Evolutionary conservation across 2,329 filamentous ascomycete species (phyloP), one percentile per base, ranked within the genome.

Genomic region (Hymenoscyphus fraxineus): DNA sequence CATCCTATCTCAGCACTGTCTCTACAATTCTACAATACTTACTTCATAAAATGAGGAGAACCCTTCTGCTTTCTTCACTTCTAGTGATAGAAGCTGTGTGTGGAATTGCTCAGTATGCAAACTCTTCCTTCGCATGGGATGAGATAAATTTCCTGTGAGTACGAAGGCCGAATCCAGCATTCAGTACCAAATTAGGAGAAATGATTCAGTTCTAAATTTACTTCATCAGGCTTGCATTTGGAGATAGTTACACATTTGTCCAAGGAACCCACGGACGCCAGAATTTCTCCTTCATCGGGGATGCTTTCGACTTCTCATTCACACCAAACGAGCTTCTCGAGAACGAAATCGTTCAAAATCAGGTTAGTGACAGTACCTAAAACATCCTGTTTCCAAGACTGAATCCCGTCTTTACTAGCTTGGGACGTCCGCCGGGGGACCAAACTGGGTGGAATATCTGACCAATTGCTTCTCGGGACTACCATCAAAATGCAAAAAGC

Each of bases 221-320:
- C 6, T 27, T 12, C 19, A 19, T 39, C 27, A 79, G 78, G 1
- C 72, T 83, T 40, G 79, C 80, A 3, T 83, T 83, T 61, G 81
- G 81, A 2, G 80, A 83, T 64, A 82, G 79, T 0, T 83, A 82
- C 67, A 82, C 82, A 1, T 86, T 79, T 63, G 77, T 84, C 0
- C 82, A 85, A 75, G 83, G 83, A 10, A 81, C 80, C 0, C 72
- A 77, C n/a, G 83, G 83, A 3, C 78, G 75, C 39, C 74, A 79
- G 61, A 81, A 83, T 65, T 84, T 77, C 68, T 82, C 79, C 62
- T 85, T 84, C 73, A 84, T 85, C 57, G 82, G 81, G n/a, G 80
- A 83, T 66, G 76, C 77, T 58, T 73, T 81, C n/a, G 75, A 83
- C 64, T 77, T 80, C 39, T 73, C 77, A 32, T 85, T 80, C 68